Conservation (phyloP, 2,329 filamentous ascomycete genomes). For the Fonsecaea erecta region DNA sequence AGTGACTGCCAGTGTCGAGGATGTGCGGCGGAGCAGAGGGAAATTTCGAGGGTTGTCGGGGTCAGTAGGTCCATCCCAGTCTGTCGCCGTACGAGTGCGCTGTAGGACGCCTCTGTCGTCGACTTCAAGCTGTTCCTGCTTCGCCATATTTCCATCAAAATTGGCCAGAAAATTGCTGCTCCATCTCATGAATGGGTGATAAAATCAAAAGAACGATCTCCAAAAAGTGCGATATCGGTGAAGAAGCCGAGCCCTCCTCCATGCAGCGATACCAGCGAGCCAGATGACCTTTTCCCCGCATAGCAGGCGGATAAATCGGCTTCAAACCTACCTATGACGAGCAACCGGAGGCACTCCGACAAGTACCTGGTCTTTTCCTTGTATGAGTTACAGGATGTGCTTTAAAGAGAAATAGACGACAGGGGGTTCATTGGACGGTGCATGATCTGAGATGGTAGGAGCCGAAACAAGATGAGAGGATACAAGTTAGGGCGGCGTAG, state of each 20-base stretch:
- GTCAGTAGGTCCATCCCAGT: slow-evolving; percentile 34
- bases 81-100: slow-evolving; percentile 9
- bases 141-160: slow-evolving; percentile 12
- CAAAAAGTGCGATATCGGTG: slow-evolving; percentile 5
- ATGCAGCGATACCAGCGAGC: neutral
- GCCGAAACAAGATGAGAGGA: neutral
- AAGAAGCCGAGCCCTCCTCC: neutral
- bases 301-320: slow-evolving; percentile 15
- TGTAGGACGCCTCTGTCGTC: slow-evolving; percentile 6
- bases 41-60: slow-evolving; percentile 37
- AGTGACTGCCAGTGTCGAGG: slow-evolving; percentile 33
- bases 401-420: neutral
- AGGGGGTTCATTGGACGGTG: neutral
- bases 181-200: neutral
- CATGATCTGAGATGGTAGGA: neutral
- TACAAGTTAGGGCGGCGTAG: neutral
- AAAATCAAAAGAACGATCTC: neutral
- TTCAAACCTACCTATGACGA: slow-evolving; percentile 3
- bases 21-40: slow-evolving; percentile 25
- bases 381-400: neutral
- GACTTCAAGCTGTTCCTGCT: neutral
- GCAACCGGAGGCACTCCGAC: neutral
- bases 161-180: neutral
- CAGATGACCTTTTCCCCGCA: slow-evolving; percentile 2
- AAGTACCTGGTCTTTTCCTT: neutral